These are phyloP conservation scores for Microdochium trichocladiopsis DNA, from an alignment of 2,329 filamentous ascomycete genomes.

Conservation along the genomic window DNA sequence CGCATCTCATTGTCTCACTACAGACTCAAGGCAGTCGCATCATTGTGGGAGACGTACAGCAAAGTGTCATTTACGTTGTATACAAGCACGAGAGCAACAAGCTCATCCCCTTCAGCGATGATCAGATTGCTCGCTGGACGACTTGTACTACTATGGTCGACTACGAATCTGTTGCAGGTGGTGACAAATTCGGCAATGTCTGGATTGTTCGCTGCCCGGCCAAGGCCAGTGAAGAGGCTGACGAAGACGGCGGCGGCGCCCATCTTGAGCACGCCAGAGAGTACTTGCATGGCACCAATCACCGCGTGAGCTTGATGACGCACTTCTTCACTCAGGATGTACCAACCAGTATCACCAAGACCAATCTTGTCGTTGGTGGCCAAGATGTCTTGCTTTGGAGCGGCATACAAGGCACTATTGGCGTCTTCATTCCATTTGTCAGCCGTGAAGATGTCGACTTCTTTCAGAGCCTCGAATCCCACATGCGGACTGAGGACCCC, in stretches of 20 bases:
- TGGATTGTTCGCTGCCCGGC: slow-evolving; percentile 85
- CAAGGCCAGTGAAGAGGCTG: slow-evolving; percentile 81
- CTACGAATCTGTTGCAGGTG: slow-evolving; percentile 90
- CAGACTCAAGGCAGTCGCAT: slow-evolving; percentile 89
- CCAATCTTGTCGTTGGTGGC: slow-evolving; percentile 82
- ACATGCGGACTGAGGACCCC: slow-evolving; percentile 78
- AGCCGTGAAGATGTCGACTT: slow-evolving; percentile 94
- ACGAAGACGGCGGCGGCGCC: slow-evolving; percentile 84
- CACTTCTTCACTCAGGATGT: slow-evolving; percentile 93
- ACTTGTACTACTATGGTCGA: slow-evolving; percentile 91
- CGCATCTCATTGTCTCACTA: slow-evolving; percentile 80
- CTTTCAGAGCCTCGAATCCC: slow-evolving; percentile 88
- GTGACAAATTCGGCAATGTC: slow-evolving; percentile 96
- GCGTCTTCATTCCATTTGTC: slow-evolving; percentile 86
- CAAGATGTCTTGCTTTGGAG: slow-evolving; percentile 90
- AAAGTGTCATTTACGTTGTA: slow-evolving; percentile 85
- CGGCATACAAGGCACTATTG: slow-evolving; percentile 89
- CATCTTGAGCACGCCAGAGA: slow-evolving; percentile 86
- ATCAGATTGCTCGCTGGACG: slow-evolving; percentile 84
- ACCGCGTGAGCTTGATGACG: slow-evolving; percentile 75
- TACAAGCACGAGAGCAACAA: slow-evolving; percentile 91
- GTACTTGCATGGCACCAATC: slow-evolving; percentile 84
- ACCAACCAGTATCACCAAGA: slow-evolving; percentile 83
- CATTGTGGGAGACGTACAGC: slow-evolving; percentile 84
- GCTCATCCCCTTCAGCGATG: slow-evolving; percentile 88